Conservation (phyloP, 768 basidiomycete species). For the Pisolithus sp. region DNA sequence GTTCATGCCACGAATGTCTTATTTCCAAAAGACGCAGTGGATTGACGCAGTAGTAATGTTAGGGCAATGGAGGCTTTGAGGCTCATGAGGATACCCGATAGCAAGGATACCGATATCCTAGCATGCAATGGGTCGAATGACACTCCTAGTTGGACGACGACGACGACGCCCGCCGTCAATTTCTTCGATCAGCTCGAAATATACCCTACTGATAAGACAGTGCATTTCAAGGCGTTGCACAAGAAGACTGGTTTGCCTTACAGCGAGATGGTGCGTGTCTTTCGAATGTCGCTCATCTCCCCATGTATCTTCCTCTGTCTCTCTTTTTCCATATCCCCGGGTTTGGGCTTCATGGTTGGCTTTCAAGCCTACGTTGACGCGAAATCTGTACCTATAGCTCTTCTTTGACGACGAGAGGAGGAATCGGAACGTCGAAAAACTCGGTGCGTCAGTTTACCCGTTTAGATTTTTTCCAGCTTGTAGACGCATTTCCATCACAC, state of each 20-base stretch:
- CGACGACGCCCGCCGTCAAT: constrained; percentile 37
- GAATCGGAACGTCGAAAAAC: constrained; percentile 47
- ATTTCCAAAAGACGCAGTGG: not conserved
- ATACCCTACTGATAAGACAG: constrained; percentile 76
- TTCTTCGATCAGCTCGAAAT: constrained; percentile 72
- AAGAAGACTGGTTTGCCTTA: constrained; percentile 71
- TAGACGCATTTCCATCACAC: not conserved
- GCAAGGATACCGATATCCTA: not conserved
- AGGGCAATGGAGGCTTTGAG: constrained; percentile 76
- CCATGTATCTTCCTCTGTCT: constrained; percentile 22
- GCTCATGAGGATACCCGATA: constrained; percentile 45
- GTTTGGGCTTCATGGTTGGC: too few relatives aligned
- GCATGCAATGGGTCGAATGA: constrained; percentile 12
- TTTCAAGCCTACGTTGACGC: not conserved
- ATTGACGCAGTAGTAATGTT: constrained; percentile 1
- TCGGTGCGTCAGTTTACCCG: constrained; percentile 33
- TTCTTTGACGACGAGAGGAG: constrained; percentile 70
- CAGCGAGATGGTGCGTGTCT: constrained; percentile 54
- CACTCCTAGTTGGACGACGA: constrained; percentile 12
- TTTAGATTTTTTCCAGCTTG: not conserved
- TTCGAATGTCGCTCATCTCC: not conserved
- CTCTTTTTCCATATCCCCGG: not conserved
- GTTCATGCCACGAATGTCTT: too few relatives aligned
- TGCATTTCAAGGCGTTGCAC: constrained; percentile 73
- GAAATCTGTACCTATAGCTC: constrained; percentile 29